Percentiles rank a stretch among this genome's conserved stretches.
phyloP scores from a whole-genome alignment of 495 filamentous ascomycete species.

The Pseudevernia furfuracea region DNA sequence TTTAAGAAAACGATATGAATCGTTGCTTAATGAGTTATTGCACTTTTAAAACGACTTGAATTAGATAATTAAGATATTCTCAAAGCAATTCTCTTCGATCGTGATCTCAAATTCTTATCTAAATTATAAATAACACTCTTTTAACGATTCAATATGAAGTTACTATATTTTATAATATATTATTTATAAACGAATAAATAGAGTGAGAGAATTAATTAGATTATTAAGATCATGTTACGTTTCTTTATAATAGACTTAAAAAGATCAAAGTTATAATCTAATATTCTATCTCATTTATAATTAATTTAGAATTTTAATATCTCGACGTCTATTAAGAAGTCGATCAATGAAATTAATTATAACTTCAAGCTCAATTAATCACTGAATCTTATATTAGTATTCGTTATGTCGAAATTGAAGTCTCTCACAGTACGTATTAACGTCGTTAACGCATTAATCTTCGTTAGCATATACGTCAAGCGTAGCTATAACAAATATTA shows the following conservation, averaged over 20 bases:
- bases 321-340: neutral
- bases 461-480: no score
- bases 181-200: constrained; percentile 5
- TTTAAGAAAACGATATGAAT: neutral
- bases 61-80: neutral
- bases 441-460: neutral
- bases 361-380: neutral
- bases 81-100: no score
- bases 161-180: constrained; percentile 9
- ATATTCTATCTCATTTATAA: neutral
- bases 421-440: neutral
- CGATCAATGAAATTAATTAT: no score
- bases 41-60: neutral
- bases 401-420: neutral
- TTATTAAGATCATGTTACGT: neutral
- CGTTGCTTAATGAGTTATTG: neutral
- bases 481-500: no score
- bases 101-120: constrained; percentile 3
- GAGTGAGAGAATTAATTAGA: constrained; percentile 13
- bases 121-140: no score
- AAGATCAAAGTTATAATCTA: neutral
- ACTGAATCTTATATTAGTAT: neutral
- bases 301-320: constrained; percentile 7
- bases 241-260: constrained; percentile 5
- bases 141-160: constrained; percentile 17